These are phyloP conservation scores for Elaeis oleifera DNA, from an alignment of 202 grass and related monocot species.

Conservation along the genomic window DNA sequence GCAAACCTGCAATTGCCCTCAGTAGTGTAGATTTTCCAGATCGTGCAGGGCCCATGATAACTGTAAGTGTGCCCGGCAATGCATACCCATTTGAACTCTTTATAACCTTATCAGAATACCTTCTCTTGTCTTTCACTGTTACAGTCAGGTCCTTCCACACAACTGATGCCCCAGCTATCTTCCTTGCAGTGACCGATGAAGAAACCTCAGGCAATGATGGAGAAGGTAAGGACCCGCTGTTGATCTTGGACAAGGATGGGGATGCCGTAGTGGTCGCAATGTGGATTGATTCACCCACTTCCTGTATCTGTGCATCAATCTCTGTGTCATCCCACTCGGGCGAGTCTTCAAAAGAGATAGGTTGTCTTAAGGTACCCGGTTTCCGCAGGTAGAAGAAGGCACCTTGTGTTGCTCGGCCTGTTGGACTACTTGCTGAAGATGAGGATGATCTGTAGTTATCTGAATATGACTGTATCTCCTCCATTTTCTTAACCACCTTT, in stretches of 20 bases:
- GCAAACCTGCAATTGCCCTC: slow-evolving; percentile 61
- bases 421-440: slow-evolving; percentile 68
- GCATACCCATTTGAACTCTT: slow-evolving; percentile 90
- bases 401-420: slow-evolving; percentile 11
- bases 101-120: slow-evolving; percentile 48
- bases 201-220: slow-evolving; percentile 32
- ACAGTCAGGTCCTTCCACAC: slow-evolving; percentile 91
- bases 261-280: slow-evolving; percentile 41
- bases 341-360: slow-evolving; percentile 91
- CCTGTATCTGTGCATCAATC: slow-evolving; percentile 40
- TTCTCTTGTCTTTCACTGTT: slow-evolving; percentile 32
- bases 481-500: slow-evolving; percentile 29
- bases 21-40: slow-evolving; percentile 93
- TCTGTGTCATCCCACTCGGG: slow-evolving; percentile 90
- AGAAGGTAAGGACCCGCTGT: slow-evolving; percentile 59
- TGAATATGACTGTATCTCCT: slow-evolving; percentile 38
- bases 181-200: slow-evolving; percentile 38
- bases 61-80: slow-evolving; percentile 77
- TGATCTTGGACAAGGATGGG: slow-evolving; percentile 43
- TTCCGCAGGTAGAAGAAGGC: slow-evolving; percentile 57
- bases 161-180: slow-evolving; percentile 66
- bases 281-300: slow-evolving; percentile 37
- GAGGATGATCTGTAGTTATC: slow-evolving; percentile 83
- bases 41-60: slow-evolving; percentile 83
- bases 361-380: slow-evolving; percentile 43